Evolutionary conservation across 2,329 filamentous ascomycete species (phyloP).

Genomic region (Scleromitrula shiraiana): DNA sequence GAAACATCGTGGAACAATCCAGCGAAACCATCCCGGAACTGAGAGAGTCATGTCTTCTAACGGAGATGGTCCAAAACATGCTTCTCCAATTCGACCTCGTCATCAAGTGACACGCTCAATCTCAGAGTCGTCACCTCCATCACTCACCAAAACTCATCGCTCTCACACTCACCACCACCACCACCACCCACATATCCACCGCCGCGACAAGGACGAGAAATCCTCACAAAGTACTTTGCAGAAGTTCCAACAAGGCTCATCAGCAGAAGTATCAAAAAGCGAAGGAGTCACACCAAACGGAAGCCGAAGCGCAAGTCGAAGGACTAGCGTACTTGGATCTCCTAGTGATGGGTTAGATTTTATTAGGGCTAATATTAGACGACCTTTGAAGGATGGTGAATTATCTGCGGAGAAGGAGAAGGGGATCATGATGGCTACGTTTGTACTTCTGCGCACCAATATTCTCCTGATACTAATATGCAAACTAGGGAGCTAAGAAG

Average conservation of each 20-base stretch:
- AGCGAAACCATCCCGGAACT: background rate
- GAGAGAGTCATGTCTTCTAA: constrained; percentile 10
- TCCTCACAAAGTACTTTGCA: constrained; percentile 18
- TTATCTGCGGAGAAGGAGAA: constrained; percentile 36
- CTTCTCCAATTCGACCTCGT: constrained; percentile 27
- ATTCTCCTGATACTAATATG: constrained; percentile 3
- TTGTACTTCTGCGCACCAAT: constrained; percentile 17
- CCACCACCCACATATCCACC: constrained; percentile 28
- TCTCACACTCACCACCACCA: constrained; percentile 25
- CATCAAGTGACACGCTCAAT: constrained; percentile 48
- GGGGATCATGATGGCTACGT: constrained; percentile 36
- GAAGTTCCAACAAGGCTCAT: constrained; percentile 5
- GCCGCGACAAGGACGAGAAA: constrained; percentile 29
- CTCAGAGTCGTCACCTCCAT: constrained; percentile 15
- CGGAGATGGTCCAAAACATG: constrained; percentile 4
- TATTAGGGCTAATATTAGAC: constrained; percentile 11
- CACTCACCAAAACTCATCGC: constrained; percentile 29
- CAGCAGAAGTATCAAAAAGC: constrained; percentile 18
- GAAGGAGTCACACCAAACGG: constrained; percentile 38
- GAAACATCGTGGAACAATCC: background rate
- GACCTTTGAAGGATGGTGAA: constrained; percentile 33
- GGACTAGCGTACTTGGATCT: constrained; percentile 34
- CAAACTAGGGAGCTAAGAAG: constrained; percentile 42
- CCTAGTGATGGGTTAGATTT: constrained; percentile 11
- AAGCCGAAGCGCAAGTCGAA: constrained; percentile 38